Percentiles rank a stretch among this genome's conserved stretches.
phyloP scores from a whole-genome alignment of 2,329 filamentous ascomycete species.

The Huntiella decipiens region DNA sequence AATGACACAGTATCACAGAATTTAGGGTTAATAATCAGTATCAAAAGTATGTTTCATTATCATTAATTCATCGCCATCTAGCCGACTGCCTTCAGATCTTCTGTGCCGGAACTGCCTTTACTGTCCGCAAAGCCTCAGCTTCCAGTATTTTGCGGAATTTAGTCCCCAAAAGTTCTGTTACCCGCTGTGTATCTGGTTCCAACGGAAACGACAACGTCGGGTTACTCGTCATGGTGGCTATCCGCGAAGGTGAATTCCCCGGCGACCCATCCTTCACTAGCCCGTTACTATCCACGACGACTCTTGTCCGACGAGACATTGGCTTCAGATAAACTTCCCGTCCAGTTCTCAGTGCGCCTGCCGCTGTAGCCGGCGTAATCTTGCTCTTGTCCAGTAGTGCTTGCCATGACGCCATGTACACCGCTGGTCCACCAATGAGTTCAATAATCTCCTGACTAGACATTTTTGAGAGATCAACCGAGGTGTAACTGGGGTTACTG shows the following conservation, averaged over 20 bases:
- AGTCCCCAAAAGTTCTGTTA: slow-evolving; percentile 2
- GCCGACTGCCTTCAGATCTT: not conserved
- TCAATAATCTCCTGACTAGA: slow-evolving; percentile 3
- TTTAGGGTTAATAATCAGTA: too few relatives aligned
- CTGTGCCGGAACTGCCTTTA: slow-evolving; percentile 1
- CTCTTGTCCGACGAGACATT: slow-evolving; percentile 8
- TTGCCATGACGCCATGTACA: slow-evolving; percentile 11
- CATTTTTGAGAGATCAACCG: not conserved
- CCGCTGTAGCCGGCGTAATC: slow-evolving; percentile 7
- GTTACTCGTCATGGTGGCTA: not conserved
- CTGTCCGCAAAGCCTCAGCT: slow-evolving; percentile 4
- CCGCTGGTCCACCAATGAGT: slow-evolving; percentile 9
- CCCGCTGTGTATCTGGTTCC: slow-evolving; percentile 7
- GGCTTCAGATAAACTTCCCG: slow-evolving; percentile 11
- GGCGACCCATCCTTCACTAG: not conserved
- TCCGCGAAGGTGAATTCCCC: not conserved
- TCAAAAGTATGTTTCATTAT: too few relatives aligned
- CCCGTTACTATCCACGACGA: not conserved
- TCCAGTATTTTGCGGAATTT: slow-evolving; percentile 9
- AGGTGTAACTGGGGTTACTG: slow-evolving; percentile 6
- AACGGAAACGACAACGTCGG: slow-evolving; percentile 5
- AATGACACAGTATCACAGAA: too few relatives aligned
- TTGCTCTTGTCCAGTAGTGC: slow-evolving; percentile 10
- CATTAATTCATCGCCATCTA: not conserved
- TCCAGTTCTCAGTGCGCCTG: slow-evolving; percentile 7